A percentile compares a stretch with the other conserved stretches of the same genome.
Conservation (phyloP, 2,329 filamentous ascomycete genomes). For the Volutella citrinella region DNA sequence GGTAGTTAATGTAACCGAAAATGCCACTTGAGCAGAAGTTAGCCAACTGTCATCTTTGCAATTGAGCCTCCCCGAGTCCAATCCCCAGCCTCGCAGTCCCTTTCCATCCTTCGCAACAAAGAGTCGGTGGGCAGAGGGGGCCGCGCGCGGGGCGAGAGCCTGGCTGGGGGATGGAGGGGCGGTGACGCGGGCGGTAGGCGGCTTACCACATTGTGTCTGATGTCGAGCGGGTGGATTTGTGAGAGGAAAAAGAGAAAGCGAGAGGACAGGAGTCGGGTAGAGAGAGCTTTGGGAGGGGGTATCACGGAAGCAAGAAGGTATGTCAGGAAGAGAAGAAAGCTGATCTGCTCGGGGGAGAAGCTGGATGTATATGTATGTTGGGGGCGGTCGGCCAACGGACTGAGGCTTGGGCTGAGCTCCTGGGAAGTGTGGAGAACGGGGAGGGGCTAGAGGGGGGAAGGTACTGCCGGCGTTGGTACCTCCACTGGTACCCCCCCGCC, state of each 20-base stretch:
- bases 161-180: slow-evolving; percentile 8
- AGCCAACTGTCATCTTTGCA: slow-evolving; percentile 19
- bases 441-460: slow-evolving; percentile 5
- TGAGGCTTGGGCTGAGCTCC: slow-evolving; percentile 14
- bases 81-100: slow-evolving; percentile 9
- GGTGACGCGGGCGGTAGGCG: slow-evolving; percentile 13
- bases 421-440: slow-evolving; percentile 18
- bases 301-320: slow-evolving; percentile 27
- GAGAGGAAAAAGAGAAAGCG: slow-evolving; percentile 11
- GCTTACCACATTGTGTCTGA: slow-evolving; percentile 29
- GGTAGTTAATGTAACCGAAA: slow-evolving; percentile 98
- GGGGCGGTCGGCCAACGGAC: slow-evolving; percentile 8
- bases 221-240: slow-evolving; percentile 10
- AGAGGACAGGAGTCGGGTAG: slow-evolving; percentile 18
- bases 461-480: slow-evolving; percentile 3
- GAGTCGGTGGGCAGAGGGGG: slow-evolving; percentile 6
- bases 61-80: slow-evolving; percentile 12
- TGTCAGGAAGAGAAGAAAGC: slow-evolving; percentile 20
- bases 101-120: slow-evolving; percentile 14
- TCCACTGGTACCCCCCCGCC: too few relatives aligned
- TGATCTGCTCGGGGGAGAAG: slow-evolving; percentile 18
- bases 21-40: slow-evolving; percentile 64
- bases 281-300: slow-evolving; percentile 19
- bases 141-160: neutral
- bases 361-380: slow-evolving; percentile 23